A percentile compares a stretch with the other conserved stretches of the same genome.
These are phyloP conservation scores for Eucalyptus polyanthemos DNA, from an alignment of 345 rosid species.

Conservation along the genomic window DNA sequence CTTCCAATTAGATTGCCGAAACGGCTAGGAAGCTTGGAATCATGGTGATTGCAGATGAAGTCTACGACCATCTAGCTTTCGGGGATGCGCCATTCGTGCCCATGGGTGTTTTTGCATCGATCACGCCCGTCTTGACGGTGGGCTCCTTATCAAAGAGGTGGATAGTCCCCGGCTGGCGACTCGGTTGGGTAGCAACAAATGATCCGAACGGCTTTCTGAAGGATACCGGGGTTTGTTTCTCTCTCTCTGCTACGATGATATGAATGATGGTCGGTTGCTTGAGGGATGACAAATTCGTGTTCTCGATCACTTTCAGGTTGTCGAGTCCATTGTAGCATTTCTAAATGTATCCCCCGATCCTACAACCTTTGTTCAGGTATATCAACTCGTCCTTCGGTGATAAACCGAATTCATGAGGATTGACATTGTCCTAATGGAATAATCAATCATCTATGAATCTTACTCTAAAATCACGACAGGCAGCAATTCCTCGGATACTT, in stretches of 20 bases:
- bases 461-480: constrained; percentile 13
- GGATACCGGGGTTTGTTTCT: constrained; percentile 23
- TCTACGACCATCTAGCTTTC: constrained; percentile 35
- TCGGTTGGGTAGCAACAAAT: constrained; percentile 48
- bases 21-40: constrained; percentile 50
- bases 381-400: background rate
- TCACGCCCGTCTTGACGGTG: constrained; percentile 45
- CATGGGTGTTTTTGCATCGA: constrained; percentile 48
- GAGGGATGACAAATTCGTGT: background rate
- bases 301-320: background rate
- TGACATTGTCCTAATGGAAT: background rate
- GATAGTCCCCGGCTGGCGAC: constrained; percentile 75
- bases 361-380: constrained; percentile 20
- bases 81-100: constrained; percentile 47
- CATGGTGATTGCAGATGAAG: constrained; percentile 64
- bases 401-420: background rate
- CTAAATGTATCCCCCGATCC: constrained; percentile 1
- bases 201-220: constrained; percentile 39
- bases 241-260: background rate
- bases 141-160: constrained; percentile 68
- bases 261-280: background rate
- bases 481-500: constrained; percentile 48
- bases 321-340: background rate
- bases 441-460: background rate
- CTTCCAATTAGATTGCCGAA: constrained; percentile 28